phyloP scores from a whole-genome alignment of 1,139 yeast species.

The Geotrichum candidum region DNA sequence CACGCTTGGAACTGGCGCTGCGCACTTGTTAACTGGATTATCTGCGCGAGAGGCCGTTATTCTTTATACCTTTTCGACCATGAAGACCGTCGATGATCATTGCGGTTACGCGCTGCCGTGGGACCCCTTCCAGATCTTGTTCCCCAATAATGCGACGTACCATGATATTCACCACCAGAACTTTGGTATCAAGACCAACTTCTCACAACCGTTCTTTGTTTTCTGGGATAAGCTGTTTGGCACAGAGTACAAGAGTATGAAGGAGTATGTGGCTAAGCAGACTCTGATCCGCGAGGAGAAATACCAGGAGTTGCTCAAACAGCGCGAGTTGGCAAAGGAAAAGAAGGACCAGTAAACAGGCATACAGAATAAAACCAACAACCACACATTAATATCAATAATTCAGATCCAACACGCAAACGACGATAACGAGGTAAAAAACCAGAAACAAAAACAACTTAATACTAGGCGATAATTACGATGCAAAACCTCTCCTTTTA shows the following conservation, averaged over 20 bases:
- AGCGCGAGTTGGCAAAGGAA: conserved; percentile 1
- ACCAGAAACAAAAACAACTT: background rate
- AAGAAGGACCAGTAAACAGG: background rate
- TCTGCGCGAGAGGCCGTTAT: conserved; percentile 70
- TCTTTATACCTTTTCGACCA: conserved; percentile 77
- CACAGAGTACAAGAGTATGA: conserved; percentile 59
- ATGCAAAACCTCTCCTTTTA: background rate
- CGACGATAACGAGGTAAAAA: background rate
- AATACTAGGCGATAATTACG: background rate
- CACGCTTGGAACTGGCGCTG: conserved; percentile 86
- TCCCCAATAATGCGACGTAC: conserved; percentile 92
- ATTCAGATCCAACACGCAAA: background rate
- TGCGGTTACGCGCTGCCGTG: conserved; percentile 91
- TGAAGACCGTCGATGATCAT: conserved; percentile 97
- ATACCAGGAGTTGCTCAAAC: conserved; percentile 7
- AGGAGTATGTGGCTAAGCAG: conserved; percentile 33
- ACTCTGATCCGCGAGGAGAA: conserved; percentile 29
- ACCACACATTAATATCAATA: background rate
- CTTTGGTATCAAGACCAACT: conserved; percentile 90
- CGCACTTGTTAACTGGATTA: conserved; percentile 56
- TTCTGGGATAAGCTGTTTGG: conserved; percentile 77
- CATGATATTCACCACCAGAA: conserved; percentile 97
- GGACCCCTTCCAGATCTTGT: conserved; percentile 80
- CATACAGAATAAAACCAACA: background rate
- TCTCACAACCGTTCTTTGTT: conserved; percentile 94